Base-by-base conservation (phyloP, 257 asterid species). In the Solanum pennellii region DNA sequence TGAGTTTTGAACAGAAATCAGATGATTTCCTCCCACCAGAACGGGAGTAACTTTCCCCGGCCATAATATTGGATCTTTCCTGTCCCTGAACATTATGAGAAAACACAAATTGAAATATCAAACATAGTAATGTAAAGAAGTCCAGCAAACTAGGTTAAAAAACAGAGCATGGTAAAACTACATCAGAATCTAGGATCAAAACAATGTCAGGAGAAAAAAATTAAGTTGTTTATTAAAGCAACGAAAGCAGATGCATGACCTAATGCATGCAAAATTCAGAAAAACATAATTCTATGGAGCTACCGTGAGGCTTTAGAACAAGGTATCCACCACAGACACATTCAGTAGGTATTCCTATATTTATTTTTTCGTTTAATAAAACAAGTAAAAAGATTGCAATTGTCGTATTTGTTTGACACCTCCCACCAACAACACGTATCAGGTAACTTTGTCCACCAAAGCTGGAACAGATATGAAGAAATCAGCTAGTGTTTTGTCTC, bases 1-100 rank as follows among this genome's bases (percentile, higher is more conserved):
- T 73, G 52, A 72, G 37, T 18, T 82, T 88, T 27, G 89, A 84
- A 33, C 52, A 84, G 47, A 9, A 84, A 37, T 85, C 20, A 25
- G 90, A 88, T 20, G 80, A 73, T 41, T 68, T 84, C 72, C 80
- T 85, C 44, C 90, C 88, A 44, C 56, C 84, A 41, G 18, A 21
- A 42, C 73, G 75, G 80, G 88, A 74, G 87, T 62, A 25, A 37
- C 56, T 88, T n/a, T 83, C 88, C 27, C 60, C 39, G 31, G 82
- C 90, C 90, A 88, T 72, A 71, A 23, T 59, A 52, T 49, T 86
- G 1, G 73, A 39, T 86, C 47, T 31, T 59, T 31, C 15, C 88
- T 8, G 82, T 33, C 83, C 68, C 49, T 71, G 12, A 73, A 21
- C 39, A 80, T 45, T 73, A 27, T 85, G 69, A 85, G 84, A 85